Conservation (phyloP, 192 early-diverging fungal species). For the Rhizophagus prolifer region DNA sequence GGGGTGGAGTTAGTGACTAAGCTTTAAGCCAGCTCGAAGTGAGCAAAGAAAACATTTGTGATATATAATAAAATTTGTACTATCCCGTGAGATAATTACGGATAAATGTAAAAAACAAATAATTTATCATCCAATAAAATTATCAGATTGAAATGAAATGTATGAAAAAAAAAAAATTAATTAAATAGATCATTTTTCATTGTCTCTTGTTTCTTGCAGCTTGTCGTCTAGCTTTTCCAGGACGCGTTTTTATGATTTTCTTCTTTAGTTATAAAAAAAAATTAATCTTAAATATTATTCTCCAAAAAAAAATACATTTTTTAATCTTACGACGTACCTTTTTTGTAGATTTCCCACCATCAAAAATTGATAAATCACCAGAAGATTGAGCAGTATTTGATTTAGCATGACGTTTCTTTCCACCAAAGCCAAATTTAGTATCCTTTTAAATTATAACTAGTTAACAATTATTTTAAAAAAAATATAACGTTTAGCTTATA, state of each 20-base stretch:
- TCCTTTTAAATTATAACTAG: constrained; percentile 47
- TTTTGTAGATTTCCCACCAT: constrained; percentile 32
- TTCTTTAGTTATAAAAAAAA: constrained; percentile 27
- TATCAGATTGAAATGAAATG: too few species aligned
- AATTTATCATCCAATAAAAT: too few species aligned
- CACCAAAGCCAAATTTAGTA: constrained; percentile 90
- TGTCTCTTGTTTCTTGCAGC: constrained; percentile 6
- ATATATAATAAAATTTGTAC: too few species aligned
- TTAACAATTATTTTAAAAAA: background rate
- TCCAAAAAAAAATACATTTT: background rate
- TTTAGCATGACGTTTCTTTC: constrained; percentile 77
- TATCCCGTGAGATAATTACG: too few species aligned
- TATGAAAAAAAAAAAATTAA: too few species aligned
- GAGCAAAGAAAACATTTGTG: too few species aligned
- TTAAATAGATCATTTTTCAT: background rate
- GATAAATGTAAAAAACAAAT: too few species aligned
- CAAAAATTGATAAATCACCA: constrained; percentile 73
- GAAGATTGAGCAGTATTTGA: constrained; percentile 77
- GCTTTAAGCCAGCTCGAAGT: too few species aligned
- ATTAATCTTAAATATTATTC: constrained; percentile 29
- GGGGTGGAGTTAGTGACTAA: too few species aligned
- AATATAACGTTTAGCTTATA: background rate
- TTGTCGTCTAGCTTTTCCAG: constrained; percentile 46
- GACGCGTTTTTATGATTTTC: constrained; percentile 34
- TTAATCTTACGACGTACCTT: background rate